Base-by-base conservation (phyloP, 2,329 filamentous ascomycete genomes). In the Exserohilum rostratum region DNA sequence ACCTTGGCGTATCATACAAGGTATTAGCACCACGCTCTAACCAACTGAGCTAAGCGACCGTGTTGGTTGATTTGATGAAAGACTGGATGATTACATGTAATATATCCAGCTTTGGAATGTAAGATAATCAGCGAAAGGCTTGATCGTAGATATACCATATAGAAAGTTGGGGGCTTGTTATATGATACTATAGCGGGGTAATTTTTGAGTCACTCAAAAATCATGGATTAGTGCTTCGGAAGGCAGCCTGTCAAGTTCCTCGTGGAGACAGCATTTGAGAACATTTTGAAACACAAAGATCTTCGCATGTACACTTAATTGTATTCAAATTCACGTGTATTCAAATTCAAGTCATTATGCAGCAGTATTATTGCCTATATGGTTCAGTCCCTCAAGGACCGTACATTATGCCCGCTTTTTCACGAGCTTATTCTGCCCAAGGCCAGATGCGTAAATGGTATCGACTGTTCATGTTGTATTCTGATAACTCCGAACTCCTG, bases 1-100 rank as follows among this genome's bases (percentile, higher is more conserved):
- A 56, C 56, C 56, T 50, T 50, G 48, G 40, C 42, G 48, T 50
- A 25, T 47, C 33, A 29, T 29, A 37, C 31, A 9, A 46, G 13
- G 6, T 42, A 30, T 50, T 37, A 45, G 33, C 40, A 50, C 46
- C 46, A 48, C 46, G 46, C 46, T 48, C 46, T 48, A 48, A 48
- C 46, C 46, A 48, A 48, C 48, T 38, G 52, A 50, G 45, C 46
- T 46, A 43, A 40, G 48, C 48, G 53, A 59, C 52, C 44, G 20
- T 27, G 30, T 48, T 46, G n/a, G 18, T 11, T 33, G 35, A 40
- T 49, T 49, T n/a, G 46, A 49, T 49, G 38, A 12, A 33, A 27
- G 13, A n/a, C 2, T 33, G 9, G 17, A 2, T 3, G n/a, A 30
- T 45, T 45, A 13, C 5, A 38, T 12, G 7, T 13, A 13, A 40